These are phyloP conservation scores for Fusarium nurragi DNA, from an alignment of 2,329 filamentous ascomycete species.

Conservation along the genomic window DNA sequence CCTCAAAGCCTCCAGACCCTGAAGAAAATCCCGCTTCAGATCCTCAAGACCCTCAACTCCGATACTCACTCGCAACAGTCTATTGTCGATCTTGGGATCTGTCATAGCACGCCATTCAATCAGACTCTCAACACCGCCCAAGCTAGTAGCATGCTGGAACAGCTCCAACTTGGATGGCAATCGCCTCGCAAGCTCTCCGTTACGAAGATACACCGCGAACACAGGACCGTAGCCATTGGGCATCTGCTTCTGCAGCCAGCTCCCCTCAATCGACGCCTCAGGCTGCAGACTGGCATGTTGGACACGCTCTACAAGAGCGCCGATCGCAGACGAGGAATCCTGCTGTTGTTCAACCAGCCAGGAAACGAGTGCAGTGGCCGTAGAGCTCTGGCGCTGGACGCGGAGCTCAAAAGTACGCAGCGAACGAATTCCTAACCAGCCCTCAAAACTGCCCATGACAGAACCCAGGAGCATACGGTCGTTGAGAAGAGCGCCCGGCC, in stretches of 20 bases:
- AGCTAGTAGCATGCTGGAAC: conserved; percentile 94
- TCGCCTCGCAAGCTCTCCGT: conserved; percentile 67
- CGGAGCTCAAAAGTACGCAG: conserved; percentile 86
- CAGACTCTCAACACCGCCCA: conserved; percentile 93
- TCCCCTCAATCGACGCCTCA: conserved; percentile 62
- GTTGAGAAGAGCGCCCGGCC: conserved; percentile 66
- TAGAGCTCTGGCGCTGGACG: conserved; percentile 79
- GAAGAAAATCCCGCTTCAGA: conserved; percentile 76
- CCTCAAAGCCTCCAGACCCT: conserved; percentile 68
- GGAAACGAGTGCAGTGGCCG: conserved; percentile 72
- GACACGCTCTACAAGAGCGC: conserved; percentile 67
- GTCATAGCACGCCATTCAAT: conserved; percentile 97
- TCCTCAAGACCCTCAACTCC: conserved; percentile 91
- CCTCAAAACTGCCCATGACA: conserved; percentile 89
- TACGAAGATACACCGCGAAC: conserved; percentile 76
- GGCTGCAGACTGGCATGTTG: conserved; percentile 84
- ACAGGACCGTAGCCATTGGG: conserved; percentile 89
- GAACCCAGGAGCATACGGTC: conserved; percentile 83
- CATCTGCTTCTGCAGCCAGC: conserved; percentile 90
- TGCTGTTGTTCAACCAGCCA: conserved; percentile 71
- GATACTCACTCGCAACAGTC: conserved; percentile 81
- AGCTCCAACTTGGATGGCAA: conserved; percentile 82
- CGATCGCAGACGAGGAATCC: conserved; percentile 54
- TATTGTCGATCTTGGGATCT: conserved; percentile 75
- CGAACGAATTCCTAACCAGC: conserved; percentile 90